Evolutionary conservation across 2,329 filamentous ascomycete genomes (phyloP), one percentile per base, ranked within the genome.

Genomic region (Alternaria gansuensis): DNA sequence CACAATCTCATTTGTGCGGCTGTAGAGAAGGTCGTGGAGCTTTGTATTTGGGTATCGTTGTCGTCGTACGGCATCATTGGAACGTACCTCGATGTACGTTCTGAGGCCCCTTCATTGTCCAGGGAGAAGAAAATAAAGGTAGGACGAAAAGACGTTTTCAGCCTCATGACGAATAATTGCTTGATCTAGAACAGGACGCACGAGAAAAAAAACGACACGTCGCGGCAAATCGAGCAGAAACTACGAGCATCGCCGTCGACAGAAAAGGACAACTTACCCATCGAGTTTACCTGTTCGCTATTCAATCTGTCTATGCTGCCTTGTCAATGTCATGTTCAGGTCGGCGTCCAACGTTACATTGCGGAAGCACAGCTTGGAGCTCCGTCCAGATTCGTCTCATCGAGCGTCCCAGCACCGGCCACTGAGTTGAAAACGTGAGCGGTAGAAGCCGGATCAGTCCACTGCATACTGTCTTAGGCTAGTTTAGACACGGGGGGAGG

Each of bases 81-180:
- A 72, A 73, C 72, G 74, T 75, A 74, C 73, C 72, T 67, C 52
- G 57, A 64, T 63, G 64, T 60, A 29, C 51, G 49, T 60, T 54
- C 59, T 57, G 61, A 57, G 54, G 23, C 28, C 24, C 44, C 61
- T 62, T 65, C 44, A 44, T 50, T 43, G 52, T 59, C 56, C 57
- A 49, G 66, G 60, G 59, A 59, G 55, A 67, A 53, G 61, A 50
- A 65, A 41, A 61, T 63, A 54, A 46, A 62, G 46, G 51, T 46
- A 60, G 33, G 41, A 24, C 13, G 21, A 34, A 48, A 13, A 62
- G 53, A 51, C 51, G 28, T 44, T 52, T 24, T 31, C 24, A 36
- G 40, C 29, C 48, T 50, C 31, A 34, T 31, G 39, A 54, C 49
- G 63, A 62, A 29, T 39, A 43, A 51, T 40, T 17, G 28, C n/a